These are phyloP conservation scores for Vinca minor DNA, from an alignment of 257 asterid genomes.

Conservation along the genomic window DNA sequence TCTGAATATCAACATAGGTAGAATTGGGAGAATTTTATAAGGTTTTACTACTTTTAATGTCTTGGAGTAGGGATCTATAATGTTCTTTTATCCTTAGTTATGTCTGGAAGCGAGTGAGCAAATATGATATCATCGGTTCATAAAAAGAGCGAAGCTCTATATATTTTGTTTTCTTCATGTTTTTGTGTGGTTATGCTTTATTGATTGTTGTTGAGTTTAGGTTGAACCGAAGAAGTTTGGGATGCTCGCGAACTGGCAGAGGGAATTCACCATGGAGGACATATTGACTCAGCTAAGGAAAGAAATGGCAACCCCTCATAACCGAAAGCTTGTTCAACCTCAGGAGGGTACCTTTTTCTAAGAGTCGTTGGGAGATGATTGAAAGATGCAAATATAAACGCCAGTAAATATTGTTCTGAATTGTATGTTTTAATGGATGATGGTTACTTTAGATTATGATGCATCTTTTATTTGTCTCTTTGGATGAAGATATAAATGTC, in stretches of 20 bases:
- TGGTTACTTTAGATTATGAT: background rate
- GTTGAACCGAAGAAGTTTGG: constrained; percentile 26
- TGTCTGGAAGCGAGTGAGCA: background rate
- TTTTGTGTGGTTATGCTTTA: no score
- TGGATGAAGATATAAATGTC: background rate
- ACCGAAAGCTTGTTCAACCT: constrained; percentile 31
- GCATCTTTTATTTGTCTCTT: background rate
- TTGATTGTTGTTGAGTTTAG: background rate
- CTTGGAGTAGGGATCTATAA: background rate
- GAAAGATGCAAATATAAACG: constrained; percentile 1
- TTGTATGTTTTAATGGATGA: background rate
- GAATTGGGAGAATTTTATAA: background rate
- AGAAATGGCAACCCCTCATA: constrained; percentile 30
- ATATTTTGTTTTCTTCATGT: background rate
- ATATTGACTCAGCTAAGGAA: constrained; percentile 27
- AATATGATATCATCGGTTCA: background rate
- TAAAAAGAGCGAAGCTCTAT: background rate
- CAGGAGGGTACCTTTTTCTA: constrained; percentile 30
- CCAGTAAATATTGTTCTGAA: background rate
- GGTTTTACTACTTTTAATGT: background rate
- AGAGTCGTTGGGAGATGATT: background rate
- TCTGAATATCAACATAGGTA: background rate
- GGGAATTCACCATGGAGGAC: constrained; percentile 30
- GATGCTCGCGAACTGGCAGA: constrained; percentile 27
- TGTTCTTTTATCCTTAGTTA: background rate